Conservation (phyloP, 495 filamentous ascomycete species). For the Wilcoxina mikolae region DNA sequence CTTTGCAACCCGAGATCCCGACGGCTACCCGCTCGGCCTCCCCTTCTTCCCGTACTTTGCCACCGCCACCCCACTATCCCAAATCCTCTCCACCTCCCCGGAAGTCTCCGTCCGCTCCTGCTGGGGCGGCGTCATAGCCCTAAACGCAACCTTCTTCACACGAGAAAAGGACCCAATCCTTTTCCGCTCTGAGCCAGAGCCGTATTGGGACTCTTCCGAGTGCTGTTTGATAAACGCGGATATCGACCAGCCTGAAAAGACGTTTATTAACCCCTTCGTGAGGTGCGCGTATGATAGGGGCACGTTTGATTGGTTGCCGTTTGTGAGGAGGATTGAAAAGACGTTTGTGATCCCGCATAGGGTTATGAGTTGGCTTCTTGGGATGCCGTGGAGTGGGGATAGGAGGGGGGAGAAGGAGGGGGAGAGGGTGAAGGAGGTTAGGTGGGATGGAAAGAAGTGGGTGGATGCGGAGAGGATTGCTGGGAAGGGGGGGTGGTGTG, state of each 20-base stretch:
- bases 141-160: constrained; percentile 51
- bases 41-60: constrained; percentile 67
- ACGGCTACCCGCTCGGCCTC: constrained; percentile 55
- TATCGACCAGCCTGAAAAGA: constrained; percentile 41
- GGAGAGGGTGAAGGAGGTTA: constrained; percentile 39
- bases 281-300: constrained; percentile 46
- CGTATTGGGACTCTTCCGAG: constrained; percentile 64
- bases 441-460: constrained; percentile 46
- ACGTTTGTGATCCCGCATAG: constrained; percentile 42
- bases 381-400: constrained; percentile 44
- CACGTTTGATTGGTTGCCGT: constrained; percentile 42
- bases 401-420: constrained; percentile 45
- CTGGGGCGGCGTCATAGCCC: constrained; percentile 72
- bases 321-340: constrained; percentile 44
- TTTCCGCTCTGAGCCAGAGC: constrained; percentile 50
- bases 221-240: constrained; percentile 61
- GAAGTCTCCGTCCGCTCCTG: constrained; percentile 61
- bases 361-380: constrained; percentile 38
- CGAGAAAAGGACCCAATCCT: constrained; percentile 33
- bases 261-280: constrained; percentile 62
- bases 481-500: constrained; percentile 45
- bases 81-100: constrained; percentile 47
- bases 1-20: constrained; percentile 59
- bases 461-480: constrained; percentile 37
- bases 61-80: constrained; percentile 44